Evolutionary conservation across 208 protist genomes (phyloP), one percentile per base, ranked within the genome.

Genomic region (Leishmania braziliensis): DNA sequence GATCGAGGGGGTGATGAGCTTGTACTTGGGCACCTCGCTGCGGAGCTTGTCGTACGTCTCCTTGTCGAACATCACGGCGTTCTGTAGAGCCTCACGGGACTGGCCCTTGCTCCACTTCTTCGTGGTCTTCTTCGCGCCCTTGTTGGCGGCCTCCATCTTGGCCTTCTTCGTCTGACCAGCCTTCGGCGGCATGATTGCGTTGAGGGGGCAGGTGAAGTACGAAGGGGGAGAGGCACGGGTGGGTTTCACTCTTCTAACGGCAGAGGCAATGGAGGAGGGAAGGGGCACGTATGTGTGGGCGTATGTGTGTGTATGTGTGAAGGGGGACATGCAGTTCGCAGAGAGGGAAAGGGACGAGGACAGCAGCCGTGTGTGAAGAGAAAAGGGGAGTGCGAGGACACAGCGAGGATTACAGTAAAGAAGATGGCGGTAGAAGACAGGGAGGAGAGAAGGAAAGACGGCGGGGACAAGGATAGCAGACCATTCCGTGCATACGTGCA

Each of bases 81-180:
- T 97, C 86, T 97, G 89, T 48, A 97, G 90, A 26, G 92, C 91
- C 92, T 98, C 96, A 72, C 94, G 94, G 56, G 89, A 92, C 85
- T 94, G 92, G 58, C 91, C 91, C 87, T 98, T 98, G 80, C 89
- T 96, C 96, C 96, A 98, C 91, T 98, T 98, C 93, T 98, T 98
- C 68, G 94, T 81, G 51, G 92, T 89, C 88, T 95, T 95, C 92
- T 97, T 97, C 65, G 88, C 4, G 14, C 26, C 26, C 29, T 39
- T 29, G n/a, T 54, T 76, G 78, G 86, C 91, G 84, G 91, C 91
- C 86, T 92, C 91, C 87, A 89, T 88, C 86, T 92, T 92, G 77
- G 88, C 85, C 85, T 94, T 91, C 87, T 90, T 91, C 48, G 84
- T 86, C 82, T 94, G 89, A 68, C 91, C 91, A 70, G 87, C 82